These are phyloP conservation scores for Botrytis cinerea DNA, from an alignment of 2,329 filamentous ascomycete genomes.

Conservation along the genomic window DNA sequence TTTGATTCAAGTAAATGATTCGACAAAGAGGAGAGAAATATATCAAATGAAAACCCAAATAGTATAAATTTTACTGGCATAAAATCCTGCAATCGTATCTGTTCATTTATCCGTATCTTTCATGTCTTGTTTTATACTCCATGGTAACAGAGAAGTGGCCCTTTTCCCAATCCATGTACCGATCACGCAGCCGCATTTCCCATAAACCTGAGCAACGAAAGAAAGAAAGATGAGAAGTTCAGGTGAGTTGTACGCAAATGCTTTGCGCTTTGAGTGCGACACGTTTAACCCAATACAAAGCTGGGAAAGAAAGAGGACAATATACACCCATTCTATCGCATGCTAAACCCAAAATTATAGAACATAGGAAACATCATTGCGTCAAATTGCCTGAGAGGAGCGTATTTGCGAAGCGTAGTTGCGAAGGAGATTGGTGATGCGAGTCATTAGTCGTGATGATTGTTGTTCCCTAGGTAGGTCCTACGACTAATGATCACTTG, in stretches of 20 bases:
- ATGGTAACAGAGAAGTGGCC: not conserved
- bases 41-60: not conserved
- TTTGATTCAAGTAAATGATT: not conserved
- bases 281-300: not conserved
- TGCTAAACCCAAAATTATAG: not conserved
- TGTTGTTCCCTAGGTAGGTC: not conserved
- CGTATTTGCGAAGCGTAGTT: not conserved
- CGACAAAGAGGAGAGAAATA: not conserved
- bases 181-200: not conserved
- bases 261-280: not conserved
- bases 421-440: not conserved
- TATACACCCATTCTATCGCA: not conserved
- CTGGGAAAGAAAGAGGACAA: not conserved
- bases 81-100: not conserved
- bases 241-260: not conserved
- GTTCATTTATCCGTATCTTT: slow-evolving; percentile 9
- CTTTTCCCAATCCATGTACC: not conserved
- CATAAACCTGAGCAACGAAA: not conserved
- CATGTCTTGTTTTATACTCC: not conserved
- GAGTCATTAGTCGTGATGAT: not conserved
- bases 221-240: not conserved
- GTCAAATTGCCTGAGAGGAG: not conserved
- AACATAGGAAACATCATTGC: slow-evolving; percentile 5
- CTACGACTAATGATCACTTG: not conserved
- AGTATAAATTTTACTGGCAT: not conserved